Percentiles rank a stretch among this genome's conserved stretches.
Conservation (phyloP, 306 rosid genomes). For the Castanea crenata region DNA sequence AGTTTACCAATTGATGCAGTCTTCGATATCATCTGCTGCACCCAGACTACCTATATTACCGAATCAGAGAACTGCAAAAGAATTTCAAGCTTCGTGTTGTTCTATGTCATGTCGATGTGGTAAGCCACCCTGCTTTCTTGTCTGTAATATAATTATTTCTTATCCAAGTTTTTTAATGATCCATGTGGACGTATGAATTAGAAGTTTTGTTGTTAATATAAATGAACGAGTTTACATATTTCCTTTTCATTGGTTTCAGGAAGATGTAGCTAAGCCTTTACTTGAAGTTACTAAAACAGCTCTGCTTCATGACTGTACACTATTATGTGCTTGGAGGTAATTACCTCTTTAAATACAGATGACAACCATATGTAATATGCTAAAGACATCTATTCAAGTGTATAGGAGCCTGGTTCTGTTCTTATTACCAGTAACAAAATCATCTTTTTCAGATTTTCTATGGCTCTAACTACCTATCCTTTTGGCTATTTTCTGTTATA, state of each 20-base stretch:
- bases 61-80: slow-evolving; percentile 92
- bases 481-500: slow-evolving; percentile 28
- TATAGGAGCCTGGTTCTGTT: slow-evolving; percentile 7
- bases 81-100: slow-evolving; percentile 86
- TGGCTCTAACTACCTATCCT: not conserved
- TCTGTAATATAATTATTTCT: not conserved
- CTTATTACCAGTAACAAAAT: slow-evolving; percentile 4
- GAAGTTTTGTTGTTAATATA: not conserved
- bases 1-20: slow-evolving; percentile 54
- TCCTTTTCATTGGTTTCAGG: slow-evolving; percentile 52
- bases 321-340: slow-evolving; percentile 95
- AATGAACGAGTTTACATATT: slow-evolving; percentile 13
- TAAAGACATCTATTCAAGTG: slow-evolving; percentile 16
- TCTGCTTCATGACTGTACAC: slow-evolving; percentile 90
- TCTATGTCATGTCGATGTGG: slow-evolving; percentile 96
- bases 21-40: slow-evolving; percentile 97
- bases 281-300: slow-evolving; percentile 98
- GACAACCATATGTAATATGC: not conserved
- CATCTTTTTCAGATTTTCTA: not conserved
- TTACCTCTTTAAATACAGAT: slow-evolving; percentile 20
- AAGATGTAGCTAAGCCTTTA: slow-evolving; percentile 86
- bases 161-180: slow-evolving; percentile 10
- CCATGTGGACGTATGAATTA: slow-evolving; percentile 2
- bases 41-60: slow-evolving; percentile 87
- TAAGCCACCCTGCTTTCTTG: slow-evolving; percentile 27